Percentiles rank a stretch among this genome's conserved stretches.
These are phyloP conservation scores for Clarkia xantiana DNA, from an alignment of 345 rosid genomes.

Conservation along the genomic window DNA sequence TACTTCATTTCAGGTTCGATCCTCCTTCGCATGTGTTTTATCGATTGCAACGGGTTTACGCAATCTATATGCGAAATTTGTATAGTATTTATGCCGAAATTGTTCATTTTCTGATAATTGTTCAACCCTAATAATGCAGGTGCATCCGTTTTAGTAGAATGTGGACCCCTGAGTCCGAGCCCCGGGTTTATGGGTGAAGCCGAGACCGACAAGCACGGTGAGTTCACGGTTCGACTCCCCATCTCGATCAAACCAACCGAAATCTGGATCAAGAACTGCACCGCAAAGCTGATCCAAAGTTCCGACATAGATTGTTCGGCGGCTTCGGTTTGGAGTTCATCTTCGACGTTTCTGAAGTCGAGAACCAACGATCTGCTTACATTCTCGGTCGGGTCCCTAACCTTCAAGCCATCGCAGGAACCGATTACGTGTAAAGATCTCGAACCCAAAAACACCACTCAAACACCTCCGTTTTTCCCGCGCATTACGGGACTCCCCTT, in stretches of 20 bases:
- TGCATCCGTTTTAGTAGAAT: slow-evolving; percentile 61
- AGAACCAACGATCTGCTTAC: slow-evolving; percentile 27
- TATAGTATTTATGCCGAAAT: no score
- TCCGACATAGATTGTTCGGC: slow-evolving; percentile 50
- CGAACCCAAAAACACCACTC: slow-evolving; percentile 14
- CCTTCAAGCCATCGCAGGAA: slow-evolving; percentile 62
- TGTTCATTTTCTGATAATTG: no score
- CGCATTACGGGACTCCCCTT: not conserved
- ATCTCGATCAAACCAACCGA: slow-evolving; percentile 46
- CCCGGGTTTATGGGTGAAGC: slow-evolving; percentile 33
- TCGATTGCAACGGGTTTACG: not conserved
- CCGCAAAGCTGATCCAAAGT: slow-evolving; percentile 47
- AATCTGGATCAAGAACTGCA: slow-evolving; percentile 41
- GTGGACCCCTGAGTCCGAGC: slow-evolving; percentile 29
- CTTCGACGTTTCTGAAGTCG: slow-evolving; percentile 45
- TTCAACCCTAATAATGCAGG: slow-evolving; percentile 23
- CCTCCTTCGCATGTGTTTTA: not conserved
- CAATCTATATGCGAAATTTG: no score
- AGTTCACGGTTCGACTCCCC: slow-evolving; percentile 46
- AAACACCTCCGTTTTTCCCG: slow-evolving; percentile 18
- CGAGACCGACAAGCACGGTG: slow-evolving; percentile 50
- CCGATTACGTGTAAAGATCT: slow-evolving; percentile 34
- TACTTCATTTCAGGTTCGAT: slow-evolving; percentile 73
- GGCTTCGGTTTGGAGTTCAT: slow-evolving; percentile 52
- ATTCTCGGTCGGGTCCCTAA: slow-evolving; percentile 74